phyloP scores from a whole-genome alignment of 306 rosid genomes.

The Potentilla sterilis region DNA sequence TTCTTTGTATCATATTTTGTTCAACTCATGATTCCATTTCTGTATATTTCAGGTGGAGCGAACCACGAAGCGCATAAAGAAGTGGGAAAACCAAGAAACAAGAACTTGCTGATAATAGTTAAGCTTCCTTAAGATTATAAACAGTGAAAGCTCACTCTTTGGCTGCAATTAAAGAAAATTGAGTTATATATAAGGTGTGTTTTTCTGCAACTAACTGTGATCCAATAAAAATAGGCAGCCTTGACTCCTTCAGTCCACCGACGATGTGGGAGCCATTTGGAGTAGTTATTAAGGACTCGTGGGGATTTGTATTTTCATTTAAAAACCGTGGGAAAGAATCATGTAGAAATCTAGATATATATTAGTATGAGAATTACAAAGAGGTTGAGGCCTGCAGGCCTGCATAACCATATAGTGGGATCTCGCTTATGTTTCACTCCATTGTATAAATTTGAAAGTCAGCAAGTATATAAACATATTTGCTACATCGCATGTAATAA shows the following conservation, averaged over 20 bases:
- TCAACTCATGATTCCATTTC: not conserved
- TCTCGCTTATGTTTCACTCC: not conserved
- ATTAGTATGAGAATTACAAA: too few relatives aligned
- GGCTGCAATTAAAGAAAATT: not conserved
- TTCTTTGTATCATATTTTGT: not conserved
- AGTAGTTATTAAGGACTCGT: too few relatives aligned
- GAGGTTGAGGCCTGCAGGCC: not conserved
- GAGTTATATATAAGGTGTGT: not conserved
- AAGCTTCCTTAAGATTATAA: not conserved
- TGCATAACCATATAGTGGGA: not conserved
- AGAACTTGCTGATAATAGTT: not conserved
- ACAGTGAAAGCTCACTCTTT: not conserved
- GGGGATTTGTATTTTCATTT: not conserved
- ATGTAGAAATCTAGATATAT: not conserved
- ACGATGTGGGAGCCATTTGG: too few relatives aligned
- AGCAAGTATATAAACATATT: not conserved
- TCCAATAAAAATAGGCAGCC: too few relatives aligned
- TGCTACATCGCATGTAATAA: too few relatives aligned
- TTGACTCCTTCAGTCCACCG: not conserved
- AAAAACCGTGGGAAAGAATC: not conserved
- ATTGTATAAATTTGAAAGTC: not conserved
- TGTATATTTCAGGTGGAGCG: constrained; percentile 30
- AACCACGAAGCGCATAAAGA: constrained; percentile 33
- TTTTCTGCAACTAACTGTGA: not conserved
- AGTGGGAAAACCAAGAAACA: constrained; percentile 28